Evolutionary conservation across 495 filamentous ascomycete species (phyloP).

Genomic region (Durotheca rogersii): DNA sequence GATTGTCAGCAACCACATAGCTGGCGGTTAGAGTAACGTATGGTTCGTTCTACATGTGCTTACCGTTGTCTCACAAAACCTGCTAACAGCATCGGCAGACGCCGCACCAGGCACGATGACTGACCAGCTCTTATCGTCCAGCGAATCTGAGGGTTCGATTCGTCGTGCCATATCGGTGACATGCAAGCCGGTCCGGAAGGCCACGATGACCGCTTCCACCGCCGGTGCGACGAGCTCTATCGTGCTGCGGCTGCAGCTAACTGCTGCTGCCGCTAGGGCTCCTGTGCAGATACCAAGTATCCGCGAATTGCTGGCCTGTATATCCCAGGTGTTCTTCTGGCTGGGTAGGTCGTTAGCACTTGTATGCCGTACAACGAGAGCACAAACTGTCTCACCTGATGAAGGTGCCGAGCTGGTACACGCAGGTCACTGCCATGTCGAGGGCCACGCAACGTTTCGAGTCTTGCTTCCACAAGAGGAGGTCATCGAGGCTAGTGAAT

Average conservation of each 20-base stretch:
- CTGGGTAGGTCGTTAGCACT: neutral
- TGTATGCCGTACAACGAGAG: neutral
- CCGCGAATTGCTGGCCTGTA: neutral
- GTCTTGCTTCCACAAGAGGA: slow-evolving; percentile 27
- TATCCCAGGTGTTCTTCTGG: neutral
- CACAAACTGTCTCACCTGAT: slow-evolving; percentile 25
- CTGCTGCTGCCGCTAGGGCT: slow-evolving; percentile 60
- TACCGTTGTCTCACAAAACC: slow-evolving; percentile 20
- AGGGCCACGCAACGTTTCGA: slow-evolving; percentile 28
- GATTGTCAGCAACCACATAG: too few species aligned
- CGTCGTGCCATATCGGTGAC: slow-evolving; percentile 8
- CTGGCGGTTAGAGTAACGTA: neutral
- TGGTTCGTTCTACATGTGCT: neutral
- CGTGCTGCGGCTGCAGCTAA: slow-evolving; percentile 58
- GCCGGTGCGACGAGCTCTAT: slow-evolving; percentile 60
- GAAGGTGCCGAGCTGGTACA: slow-evolving; percentile 38
- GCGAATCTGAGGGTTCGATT: neutral
- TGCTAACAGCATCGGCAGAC: slow-evolving; percentile 13
- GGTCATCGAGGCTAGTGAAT: slow-evolving; percentile 34
- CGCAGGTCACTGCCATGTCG: slow-evolving; percentile 38
- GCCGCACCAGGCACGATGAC: slow-evolving; percentile 21
- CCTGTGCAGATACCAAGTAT: slow-evolving; percentile 60
- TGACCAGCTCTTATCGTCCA: slow-evolving; percentile 29
- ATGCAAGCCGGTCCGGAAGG: slow-evolving; percentile 61
- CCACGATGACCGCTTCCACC: slow-evolving; percentile 62